Evolutionary conservation across 768 basidiomycete genomes (phyloP), one percentile per base, ranked within the genome.

Genomic region (Russula compacta): DNA sequence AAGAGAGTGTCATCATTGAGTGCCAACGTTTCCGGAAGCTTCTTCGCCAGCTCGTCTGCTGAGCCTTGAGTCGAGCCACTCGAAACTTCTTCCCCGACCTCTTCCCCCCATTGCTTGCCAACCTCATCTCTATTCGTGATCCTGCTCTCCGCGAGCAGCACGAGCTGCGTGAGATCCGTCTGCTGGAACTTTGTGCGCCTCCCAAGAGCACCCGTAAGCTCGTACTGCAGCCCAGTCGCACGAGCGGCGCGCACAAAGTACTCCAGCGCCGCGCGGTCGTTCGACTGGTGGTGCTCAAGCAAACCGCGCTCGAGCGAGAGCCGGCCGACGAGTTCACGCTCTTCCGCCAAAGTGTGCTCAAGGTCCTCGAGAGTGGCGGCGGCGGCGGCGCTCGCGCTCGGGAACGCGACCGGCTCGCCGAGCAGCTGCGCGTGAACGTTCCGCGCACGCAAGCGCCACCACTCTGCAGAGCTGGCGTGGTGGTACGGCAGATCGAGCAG

Each of bases 1-100:
- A 99, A 81, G 17, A 99, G 80, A 0, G 95, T 98, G 72, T 99
- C 97, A 72, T 98, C 97, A 72, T 98, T 95, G 50, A 98, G 79
- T 2, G 79, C 76, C 32, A 98, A 73, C 4, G 87, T 85, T 71
- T 90, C 84, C n/a, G 95, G 94, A 32, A 92, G 67, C 55, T 52
- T 60, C 35, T 61, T 61, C 39, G 50, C 43, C 56, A 51, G 43
- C 12, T 61, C 53, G 32, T 56, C 60, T 21, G 86, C 17, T 5
- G 84, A 70, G 89, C 83, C n/a, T 24, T 94, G 92, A 33, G 46
- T 68, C 52, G 43, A 58, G 32, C 52, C 60, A 47, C 51, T 43
- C 17, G 55, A 61, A 6, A 47, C 43, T 50, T 48, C 50, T 24
- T 52, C 36, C 24, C 58, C 64, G 12, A 42, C n/a, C n/a, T 51